Base-by-base conservation (phyloP, 371 early-diverging fungal genomes). In the Mortierella sp. region DNA sequence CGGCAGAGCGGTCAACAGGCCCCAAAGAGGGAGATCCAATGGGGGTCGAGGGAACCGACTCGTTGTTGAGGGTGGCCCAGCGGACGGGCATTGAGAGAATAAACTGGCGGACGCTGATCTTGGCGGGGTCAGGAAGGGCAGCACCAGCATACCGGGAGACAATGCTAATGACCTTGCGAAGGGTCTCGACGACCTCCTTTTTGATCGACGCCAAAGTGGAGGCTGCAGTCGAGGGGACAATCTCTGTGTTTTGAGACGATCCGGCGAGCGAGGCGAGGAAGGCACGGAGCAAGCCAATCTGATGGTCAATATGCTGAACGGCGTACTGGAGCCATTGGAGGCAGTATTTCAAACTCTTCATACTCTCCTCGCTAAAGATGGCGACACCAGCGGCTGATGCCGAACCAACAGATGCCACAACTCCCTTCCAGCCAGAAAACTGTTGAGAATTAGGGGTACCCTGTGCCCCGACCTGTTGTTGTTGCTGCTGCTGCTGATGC, bases 291-390 rank as follows among this genome's bases (percentile, higher is more conserved):
- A 94, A 75, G 21, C 86, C 88, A 78, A 97, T 95, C 79, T 97
- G 97, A 69, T 91, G 92, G 50, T 94, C 95, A 54, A 98, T 95
- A 75, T 96, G 94, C 69, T 91, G 91, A 9, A 94, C 93, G 0
- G 98, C 97, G 79, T 97, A 96, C 91, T 93, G 91, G 14, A 96
- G 89, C 97, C 97, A 96, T 81, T 92, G 92, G 13, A 96, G 88
- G 80, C 97, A 96, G 82, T 96, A 96, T 61, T 91, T 90, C 34
- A 96, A 87, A 77, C 95, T 91, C 79, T 92, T 92, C 92, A 96
- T 92, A 78, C 94, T 93, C 84, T 96, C 96, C 80, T 95, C 95
- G 78, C 94, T 95, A 26, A 95, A 89, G 5, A 94, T 92, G 50
- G 95, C 94, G 13, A 95, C 95, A 31, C 92, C 93, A 10, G 94